Percentiles rank a stretch among this genome's conserved stretches.
Conservation (phyloP, 1,284 basidiomycete species). For the Bjerkandera adusta region DNA sequence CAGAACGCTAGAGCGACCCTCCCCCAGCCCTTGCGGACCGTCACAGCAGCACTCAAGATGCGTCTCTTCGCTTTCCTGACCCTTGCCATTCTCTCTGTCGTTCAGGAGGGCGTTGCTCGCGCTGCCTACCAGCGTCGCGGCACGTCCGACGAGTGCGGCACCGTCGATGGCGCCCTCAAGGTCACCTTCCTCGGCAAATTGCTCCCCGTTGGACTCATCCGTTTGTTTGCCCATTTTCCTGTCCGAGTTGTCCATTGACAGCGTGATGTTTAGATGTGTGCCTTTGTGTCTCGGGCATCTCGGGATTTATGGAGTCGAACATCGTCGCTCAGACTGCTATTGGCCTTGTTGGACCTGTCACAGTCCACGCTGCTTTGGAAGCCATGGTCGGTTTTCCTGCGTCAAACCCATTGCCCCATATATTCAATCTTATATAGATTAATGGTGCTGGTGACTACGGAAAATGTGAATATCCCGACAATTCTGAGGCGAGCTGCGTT, state of each 20-base stretch:
- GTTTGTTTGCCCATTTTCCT: slow-evolving; percentile 22
- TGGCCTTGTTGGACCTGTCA: slow-evolving; percentile 29
- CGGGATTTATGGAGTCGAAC: slow-evolving; percentile 33
- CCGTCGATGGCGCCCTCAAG: slow-evolving; percentile 32
- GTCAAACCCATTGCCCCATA: background rate
- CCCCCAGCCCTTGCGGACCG: slow-evolving; percentile 11
- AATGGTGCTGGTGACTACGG: slow-evolving; percentile 21
- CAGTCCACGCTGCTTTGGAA: slow-evolving; percentile 30
- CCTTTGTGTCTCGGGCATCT: slow-evolving; percentile 38
- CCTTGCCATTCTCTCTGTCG: background rate
- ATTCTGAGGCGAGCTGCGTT: slow-evolving; percentile 38
- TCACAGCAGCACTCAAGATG: slow-evolving; percentile 11
- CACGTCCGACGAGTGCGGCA: slow-evolving; percentile 38
- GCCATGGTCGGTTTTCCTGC: slow-evolving; percentile 32
- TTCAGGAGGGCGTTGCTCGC: slow-evolving; percentile 11
- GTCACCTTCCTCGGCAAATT: slow-evolving; percentile 27
- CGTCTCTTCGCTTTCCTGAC: slow-evolving; percentile 6
- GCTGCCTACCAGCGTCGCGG: slow-evolving; percentile 18
- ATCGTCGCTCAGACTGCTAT: slow-evolving; percentile 29
- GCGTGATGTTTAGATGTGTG: slow-evolving; percentile 32
- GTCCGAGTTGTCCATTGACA: background rate
- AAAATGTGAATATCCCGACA: slow-evolving; percentile 41
- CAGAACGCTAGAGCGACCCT: too few species aligned
- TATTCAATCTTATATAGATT: slow-evolving; percentile 21
- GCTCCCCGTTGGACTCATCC: slow-evolving; percentile 32